Percentiles rank a stretch among this genome's conserved stretches.
Evolutionary conservation across 2,329 filamentous ascomycete species (phyloP).

Genomic region (Botrytis aclada): DNA sequence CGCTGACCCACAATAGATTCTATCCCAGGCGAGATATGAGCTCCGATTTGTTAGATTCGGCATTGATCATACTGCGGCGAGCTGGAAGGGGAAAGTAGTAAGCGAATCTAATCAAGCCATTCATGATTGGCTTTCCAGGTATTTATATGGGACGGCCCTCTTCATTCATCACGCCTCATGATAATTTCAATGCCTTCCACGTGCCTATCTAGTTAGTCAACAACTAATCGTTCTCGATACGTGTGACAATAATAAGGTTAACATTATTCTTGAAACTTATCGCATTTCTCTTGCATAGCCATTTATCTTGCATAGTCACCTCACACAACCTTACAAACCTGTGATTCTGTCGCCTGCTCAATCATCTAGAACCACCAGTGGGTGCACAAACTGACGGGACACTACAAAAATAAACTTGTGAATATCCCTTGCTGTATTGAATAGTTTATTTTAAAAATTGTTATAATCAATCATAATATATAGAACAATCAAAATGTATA

Average conservation of each 20-base stretch:
- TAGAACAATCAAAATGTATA: too few species aligned
- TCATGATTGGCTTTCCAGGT: neutral
- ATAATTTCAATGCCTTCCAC: neutral
- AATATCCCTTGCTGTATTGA: too few species aligned
- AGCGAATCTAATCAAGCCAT: neutral
- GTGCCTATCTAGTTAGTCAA: too few species aligned
- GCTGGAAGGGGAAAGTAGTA: neutral
- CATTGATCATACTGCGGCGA: neutral
- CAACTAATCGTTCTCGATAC: neutral
- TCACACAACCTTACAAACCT: neutral
- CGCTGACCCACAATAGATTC: neutral
- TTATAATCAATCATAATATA: too few species aligned
- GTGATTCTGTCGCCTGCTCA: neutral
- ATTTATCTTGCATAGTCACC: too few species aligned
- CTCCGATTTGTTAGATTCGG: neutral
- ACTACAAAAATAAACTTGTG: too few species aligned
- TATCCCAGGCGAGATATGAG: neutral
- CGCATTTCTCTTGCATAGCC: neutral
- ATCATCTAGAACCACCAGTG: too few species aligned
- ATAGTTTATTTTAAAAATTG: too few species aligned
- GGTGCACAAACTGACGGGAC: too few species aligned
- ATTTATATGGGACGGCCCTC: neutral
- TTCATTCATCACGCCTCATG: neutral
- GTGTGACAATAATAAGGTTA: neutral
- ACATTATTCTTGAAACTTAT: neutral